Conservation (phyloP, 129 eudicot genomes). For the Pseudognaphalium luteoalbum region DNA sequence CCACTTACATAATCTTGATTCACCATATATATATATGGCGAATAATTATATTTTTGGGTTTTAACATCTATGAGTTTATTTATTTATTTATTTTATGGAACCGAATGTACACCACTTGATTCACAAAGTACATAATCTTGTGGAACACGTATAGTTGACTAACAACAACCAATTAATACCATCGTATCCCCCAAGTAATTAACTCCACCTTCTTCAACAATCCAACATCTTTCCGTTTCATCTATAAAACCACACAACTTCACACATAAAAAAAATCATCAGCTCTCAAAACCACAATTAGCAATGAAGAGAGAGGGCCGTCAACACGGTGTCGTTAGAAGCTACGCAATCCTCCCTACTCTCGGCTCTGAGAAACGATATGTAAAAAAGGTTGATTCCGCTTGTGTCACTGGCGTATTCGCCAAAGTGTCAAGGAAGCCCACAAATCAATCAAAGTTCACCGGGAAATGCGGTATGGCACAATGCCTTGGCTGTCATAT, state of each 20-base stretch:
- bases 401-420: constrained; percentile 60
- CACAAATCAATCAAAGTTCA: constrained; percentile 77
- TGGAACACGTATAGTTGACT: constrained; percentile 34
- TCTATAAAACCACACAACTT: constrained; percentile 19
- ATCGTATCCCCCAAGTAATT: constrained; percentile 41
- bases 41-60: too few species aligned
- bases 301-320: constrained; percentile 55
- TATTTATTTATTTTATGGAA: not conserved
- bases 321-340: constrained; percentile 49
- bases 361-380: constrained; percentile 20
- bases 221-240: not conserved
- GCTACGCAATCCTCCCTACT: constrained; percentile 29
- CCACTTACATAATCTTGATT: too few species aligned
- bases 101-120: constrained; percentile 4
- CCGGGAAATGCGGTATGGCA: constrained; percentile 55
- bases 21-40: too few species aligned
- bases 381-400: constrained; percentile 35
- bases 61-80: too few species aligned
- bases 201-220: not conserved
- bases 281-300: constrained; percentile 5
- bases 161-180: not conserved
- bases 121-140: constrained; percentile 8
- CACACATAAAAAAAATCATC: not conserved
- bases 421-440: constrained; percentile 55
- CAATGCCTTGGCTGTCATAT: constrained; percentile 55